A percentile compares a stretch with the other conserved stretches of the same genome.
Evolutionary conservation across 176 grass and related monocot genomes (phyloP).

Genomic region (Oryza glumipatula): DNA sequence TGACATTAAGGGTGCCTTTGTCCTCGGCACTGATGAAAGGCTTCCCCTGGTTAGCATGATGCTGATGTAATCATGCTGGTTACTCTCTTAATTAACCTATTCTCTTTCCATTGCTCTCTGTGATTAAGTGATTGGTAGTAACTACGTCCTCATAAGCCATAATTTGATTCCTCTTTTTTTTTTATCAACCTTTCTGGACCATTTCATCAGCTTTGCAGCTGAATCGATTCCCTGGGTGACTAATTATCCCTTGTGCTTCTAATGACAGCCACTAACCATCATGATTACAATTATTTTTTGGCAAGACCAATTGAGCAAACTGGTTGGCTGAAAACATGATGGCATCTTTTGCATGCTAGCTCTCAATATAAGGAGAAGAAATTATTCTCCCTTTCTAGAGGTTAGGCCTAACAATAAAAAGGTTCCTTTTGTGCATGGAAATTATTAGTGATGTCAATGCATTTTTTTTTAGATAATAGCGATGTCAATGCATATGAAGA

Average conservation of each 20-base stretch:
- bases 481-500: neutral
- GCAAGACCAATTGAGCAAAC: neutral
- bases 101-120: neutral
- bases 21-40: neutral
- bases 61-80: slow-evolving; percentile 28
- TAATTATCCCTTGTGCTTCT: neutral
- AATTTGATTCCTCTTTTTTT: slow-evolving; percentile 15
- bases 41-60: neutral
- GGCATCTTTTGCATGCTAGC: slow-evolving; percentile 24
- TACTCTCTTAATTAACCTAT: neutral
- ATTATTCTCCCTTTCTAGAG: neutral
- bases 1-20: slow-evolving; percentile 8
- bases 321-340: slow-evolving; percentile 22
- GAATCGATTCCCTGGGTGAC: slow-evolving; percentile 17
- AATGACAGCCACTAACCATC: slow-evolving; percentile 28
- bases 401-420: slow-evolving; percentile 26
- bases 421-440: neutral
- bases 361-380: neutral
- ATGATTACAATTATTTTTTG: slow-evolving; percentile 23
- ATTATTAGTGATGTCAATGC: slow-evolving; percentile 3
- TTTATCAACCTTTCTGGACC: neutral
- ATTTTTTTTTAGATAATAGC: neutral
- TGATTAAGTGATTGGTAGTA: neutral
- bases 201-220: slow-evolving; percentile 11
- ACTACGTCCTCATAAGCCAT: neutral